Evolutionary conservation across 441 rosid genomes (phyloP), one percentile per base, ranked within the genome.

Genomic region (Omphalea diandra): DNA sequence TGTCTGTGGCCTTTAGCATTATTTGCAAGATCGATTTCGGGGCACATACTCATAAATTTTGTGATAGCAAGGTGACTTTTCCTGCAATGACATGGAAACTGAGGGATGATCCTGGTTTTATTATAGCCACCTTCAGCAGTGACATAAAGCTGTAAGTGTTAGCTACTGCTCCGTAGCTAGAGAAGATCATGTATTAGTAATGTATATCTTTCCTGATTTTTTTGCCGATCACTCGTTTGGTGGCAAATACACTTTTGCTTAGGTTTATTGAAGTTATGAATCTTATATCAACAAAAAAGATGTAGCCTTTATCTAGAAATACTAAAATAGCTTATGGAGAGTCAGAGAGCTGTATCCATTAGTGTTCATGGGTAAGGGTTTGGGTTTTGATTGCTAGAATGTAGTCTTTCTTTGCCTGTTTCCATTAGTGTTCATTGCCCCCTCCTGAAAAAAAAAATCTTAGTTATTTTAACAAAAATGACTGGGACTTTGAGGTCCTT

Each of bases 61-160:
- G 80, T 73, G 89, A 85, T 64, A 75, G 76, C 72, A 78, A 88
- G 73, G 76, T 88, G 57, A 80, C 82, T 46, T 78, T 88, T 58
- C 87, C 91, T 33, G 65, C 88, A 73, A 84, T 85, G 90, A 63
- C 88, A 9, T 87, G 91, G 94, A 81, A 72, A 67, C 84, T 77
- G 40, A 84, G 82, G 78, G 83, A 80, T 70, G 82, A 81, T 67
- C 94, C 90, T 18, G 88, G 88, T 70, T 88, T 88, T 78, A 57
- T 84, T 29, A 50, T 85, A 63, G 90, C 88, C 22, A 80, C 85
- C 20, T 88, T 88, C 53, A 56, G 18, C 49, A 55, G 77, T 62
- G 79, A 69, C 18, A 62, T 64, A 73, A 73, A 38, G 66, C 75
- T 17, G 83, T 76, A 61, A 82, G 83, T 70, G 58, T 88, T 22